Conservation (phyloP, 2,329 filamentous ascomycete genomes). For the Byssochlamys sp. region DNA sequence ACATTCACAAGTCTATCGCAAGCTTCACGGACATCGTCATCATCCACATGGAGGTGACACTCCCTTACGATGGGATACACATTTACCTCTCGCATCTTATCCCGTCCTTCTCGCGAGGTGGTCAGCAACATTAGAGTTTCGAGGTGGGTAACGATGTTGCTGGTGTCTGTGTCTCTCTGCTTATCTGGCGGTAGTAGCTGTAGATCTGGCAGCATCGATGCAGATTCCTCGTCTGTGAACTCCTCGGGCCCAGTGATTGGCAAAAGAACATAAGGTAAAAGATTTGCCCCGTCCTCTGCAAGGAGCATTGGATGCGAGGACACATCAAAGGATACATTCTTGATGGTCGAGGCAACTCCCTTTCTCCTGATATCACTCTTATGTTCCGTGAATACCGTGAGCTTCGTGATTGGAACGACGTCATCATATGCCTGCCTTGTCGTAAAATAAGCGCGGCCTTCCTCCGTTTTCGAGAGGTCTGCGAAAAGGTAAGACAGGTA, state of each 20-base stretch:
- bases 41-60: conserved; percentile 64
- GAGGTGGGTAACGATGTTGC: conserved; percentile 75
- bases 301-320: conserved; percentile 62
- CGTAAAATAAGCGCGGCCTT: conserved; percentile 67
- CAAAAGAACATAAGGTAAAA: conserved; percentile 79
- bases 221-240: conserved; percentile 74
- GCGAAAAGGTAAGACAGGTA: conserved; percentile 92
- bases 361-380: conserved; percentile 70
- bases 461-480: conserved; percentile 72
- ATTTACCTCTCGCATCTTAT: conserved; percentile 63
- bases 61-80: conserved; percentile 87
- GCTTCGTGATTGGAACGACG: conserved; percentile 80
- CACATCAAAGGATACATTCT: conserved; percentile 82
- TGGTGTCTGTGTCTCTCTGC: conserved; percentile 63
- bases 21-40: conserved; percentile 71
- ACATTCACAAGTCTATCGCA: conserved; percentile 87
- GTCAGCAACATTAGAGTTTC: conserved; percentile 80
- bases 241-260: conserved; percentile 83
- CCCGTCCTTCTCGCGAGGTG: conserved; percentile 64
- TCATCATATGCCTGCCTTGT: conserved; percentile 64
- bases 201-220: conserved; percentile 78
- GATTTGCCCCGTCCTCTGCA: conserved; percentile 61
- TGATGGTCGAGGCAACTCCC: conserved; percentile 92
- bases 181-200: conserved; percentile 87
- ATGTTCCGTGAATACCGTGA: conserved; percentile 91